Evolutionary conservation across 495 filamentous ascomycete species (phyloP), one percentile per base, ranked within the genome.

Genomic region (Cetradonia linearis): DNA sequence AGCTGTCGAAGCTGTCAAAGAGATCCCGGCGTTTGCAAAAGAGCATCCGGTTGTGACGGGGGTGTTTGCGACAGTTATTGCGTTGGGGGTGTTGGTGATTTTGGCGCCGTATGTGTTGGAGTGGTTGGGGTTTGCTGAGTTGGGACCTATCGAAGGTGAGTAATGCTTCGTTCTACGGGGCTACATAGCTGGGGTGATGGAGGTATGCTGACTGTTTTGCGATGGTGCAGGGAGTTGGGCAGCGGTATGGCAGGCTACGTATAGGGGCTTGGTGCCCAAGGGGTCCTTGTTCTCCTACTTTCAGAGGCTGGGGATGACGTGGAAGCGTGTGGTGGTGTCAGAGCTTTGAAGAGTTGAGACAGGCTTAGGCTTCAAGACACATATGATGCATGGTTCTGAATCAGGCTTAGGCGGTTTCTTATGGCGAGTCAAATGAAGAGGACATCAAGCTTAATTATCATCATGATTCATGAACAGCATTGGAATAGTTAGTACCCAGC

Each of bases 221-320:
- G 36, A 16, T 28, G 53, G 47, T 38, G 20, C 58, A 75, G 72
- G 70, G 6, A 69, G 74, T 14, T 80, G 71, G 54, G 78, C 78
- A 25, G 73, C 77, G 3, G 6, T 8, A 23, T 81, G 78, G 78
- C 72, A 77, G 63, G 46, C 66, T 20, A 66, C 9, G 10, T 78
- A 75, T 64, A 63, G 48, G 13, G 76, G 78, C 3, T 70, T 73
- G 62, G 78, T 81, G 42, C 74, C 75, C 0, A 75, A 73, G 63
- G 65, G 66, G 0, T 73, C 73, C 7, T 66, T 81, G n/a, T 80
- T 82, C 63, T 67, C 73, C 0, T 82, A 69, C 58, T 71, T 82
- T 20, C 79, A 82, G 70, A 65, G 75, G 11, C 64, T 81, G 62
- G 78, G 78, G 1, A 80, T 81, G 77, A 68, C 61, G 16, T 77